Evolutionary conservation across 306 rosid species (phyloP).

Genomic region (Carpinus viminea): DNA sequence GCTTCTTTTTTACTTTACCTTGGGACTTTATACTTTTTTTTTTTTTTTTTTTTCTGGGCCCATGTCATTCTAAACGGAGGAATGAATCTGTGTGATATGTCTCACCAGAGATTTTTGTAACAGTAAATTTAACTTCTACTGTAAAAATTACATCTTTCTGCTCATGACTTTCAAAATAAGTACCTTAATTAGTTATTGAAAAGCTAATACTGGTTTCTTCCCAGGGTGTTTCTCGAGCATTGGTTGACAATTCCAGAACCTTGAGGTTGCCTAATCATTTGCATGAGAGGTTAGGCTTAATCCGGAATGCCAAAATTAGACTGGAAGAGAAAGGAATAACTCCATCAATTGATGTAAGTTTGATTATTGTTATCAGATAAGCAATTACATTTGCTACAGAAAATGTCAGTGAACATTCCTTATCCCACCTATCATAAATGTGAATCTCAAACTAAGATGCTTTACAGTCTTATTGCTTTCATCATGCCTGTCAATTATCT

Average conservation of each 20-base stretch:
- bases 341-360: slow-evolving; percentile 91
- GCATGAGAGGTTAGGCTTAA: slow-evolving; percentile 86
- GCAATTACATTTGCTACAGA: background rate
- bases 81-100: background rate
- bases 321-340: slow-evolving; percentile 84
- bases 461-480: background rate
- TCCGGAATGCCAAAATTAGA: slow-evolving; percentile 77
- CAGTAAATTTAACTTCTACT: background rate
- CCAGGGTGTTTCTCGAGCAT: slow-evolving; percentile 93
- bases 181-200: background rate
- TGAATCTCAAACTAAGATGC: slow-evolving; percentile 1
- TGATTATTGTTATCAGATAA: slow-evolving; percentile 12
- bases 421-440: slow-evolving; percentile 2
- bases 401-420: background rate
- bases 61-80: background rate
- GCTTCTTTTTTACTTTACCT: background rate
- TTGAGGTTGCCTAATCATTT: slow-evolving; percentile 79
- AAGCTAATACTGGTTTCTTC: slow-evolving; percentile 1
- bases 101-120: background rate
- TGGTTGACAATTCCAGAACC: slow-evolving; percentile 87
- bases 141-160: too few relatives aligned
- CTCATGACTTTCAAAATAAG: too few relatives aligned
- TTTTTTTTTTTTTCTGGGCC: background rate
- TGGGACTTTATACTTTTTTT: background rate
- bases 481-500: slow-evolving; percentile 1